A percentile compares a stretch with the other conserved stretches of the same genome.
Conservation (phyloP, 176 grass and related monocot genomes). For the Phragmites australis region DNA sequence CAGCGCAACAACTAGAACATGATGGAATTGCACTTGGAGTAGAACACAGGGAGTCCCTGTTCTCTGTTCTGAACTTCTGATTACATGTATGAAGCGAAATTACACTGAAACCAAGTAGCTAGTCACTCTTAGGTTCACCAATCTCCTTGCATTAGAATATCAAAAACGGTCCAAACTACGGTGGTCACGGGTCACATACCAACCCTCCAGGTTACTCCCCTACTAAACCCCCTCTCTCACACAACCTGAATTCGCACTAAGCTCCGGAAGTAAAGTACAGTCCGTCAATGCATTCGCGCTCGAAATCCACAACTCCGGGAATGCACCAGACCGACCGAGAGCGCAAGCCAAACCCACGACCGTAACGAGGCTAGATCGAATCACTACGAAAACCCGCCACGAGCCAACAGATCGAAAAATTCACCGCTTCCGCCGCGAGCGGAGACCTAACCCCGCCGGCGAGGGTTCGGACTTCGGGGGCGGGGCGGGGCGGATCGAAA, state of each 20-base stretch:
- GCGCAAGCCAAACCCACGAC: not conserved
- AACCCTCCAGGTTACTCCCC: not conserved
- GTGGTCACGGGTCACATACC: not conserved
- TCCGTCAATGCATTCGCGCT: not conserved
- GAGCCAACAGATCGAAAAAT: not conserved
- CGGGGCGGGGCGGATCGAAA: conserved; percentile 21
- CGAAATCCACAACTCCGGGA: not conserved
- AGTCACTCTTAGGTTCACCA: not conserved
- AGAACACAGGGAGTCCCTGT: not conserved
- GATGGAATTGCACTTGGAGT: not conserved
- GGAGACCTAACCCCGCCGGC: not conserved
- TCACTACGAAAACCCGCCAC: not conserved
- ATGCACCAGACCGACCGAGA: not conserved
- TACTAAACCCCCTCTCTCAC: conserved; percentile 18
- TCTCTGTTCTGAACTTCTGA: not conserved
- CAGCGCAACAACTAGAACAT: not conserved
- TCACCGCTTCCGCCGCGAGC: too few relatives aligned
- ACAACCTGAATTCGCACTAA: not conserved
- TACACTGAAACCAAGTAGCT: not conserved
- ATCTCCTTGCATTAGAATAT: not conserved
- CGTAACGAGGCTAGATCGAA: conserved; percentile 27
- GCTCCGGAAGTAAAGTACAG: not conserved
- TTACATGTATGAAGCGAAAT: not conserved
- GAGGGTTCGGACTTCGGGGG: not conserved
- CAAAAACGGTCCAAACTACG: not conserved